Percentiles rank a stretch among this genome's conserved stretches.
Evolutionary conservation across 202 grass and related monocot genomes (phyloP).

Genomic region (Setaria viridis): DNA sequence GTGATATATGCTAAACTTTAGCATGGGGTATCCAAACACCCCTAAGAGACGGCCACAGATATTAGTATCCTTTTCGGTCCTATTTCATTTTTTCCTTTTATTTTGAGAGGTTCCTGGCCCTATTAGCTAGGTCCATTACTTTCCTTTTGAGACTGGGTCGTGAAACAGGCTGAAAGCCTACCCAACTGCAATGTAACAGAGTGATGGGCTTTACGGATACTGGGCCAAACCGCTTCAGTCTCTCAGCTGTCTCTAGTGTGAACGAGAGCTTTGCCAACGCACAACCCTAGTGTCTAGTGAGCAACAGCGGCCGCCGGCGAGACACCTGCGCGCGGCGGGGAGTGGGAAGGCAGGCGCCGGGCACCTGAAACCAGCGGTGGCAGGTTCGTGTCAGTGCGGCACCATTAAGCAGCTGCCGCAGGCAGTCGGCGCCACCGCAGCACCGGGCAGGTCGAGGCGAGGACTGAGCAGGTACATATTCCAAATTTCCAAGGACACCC

Average conservation of each 20-base stretch:
- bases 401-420: neutral
- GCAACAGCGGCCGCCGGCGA: neutral
- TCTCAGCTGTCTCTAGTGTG: too few species aligned
- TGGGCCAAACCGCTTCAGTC: neutral
- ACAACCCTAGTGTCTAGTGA: slow-evolving; percentile 6
- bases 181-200: neutral
- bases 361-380: neutral
- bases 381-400: neutral
- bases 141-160: too few species aligned
- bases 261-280: neutral
- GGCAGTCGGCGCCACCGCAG: neutral
- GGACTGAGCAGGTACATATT: neutral
- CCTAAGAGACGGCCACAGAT: too few species aligned
- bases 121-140: too few species aligned
- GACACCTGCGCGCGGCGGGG: neutral
- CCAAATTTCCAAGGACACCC: neutral
- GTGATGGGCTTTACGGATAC: neutral
- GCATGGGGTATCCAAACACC: too few species aligned
- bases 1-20: too few species aligned
- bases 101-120: too few species aligned
- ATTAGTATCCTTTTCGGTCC: too few species aligned
- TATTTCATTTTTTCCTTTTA: too few species aligned
- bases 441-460: neutral
- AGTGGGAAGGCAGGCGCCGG: neutral
- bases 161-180: too few species aligned